Conservation (phyloP, 2,329 filamentous ascomycete species). For the Cytospora schulzeri region DNA sequence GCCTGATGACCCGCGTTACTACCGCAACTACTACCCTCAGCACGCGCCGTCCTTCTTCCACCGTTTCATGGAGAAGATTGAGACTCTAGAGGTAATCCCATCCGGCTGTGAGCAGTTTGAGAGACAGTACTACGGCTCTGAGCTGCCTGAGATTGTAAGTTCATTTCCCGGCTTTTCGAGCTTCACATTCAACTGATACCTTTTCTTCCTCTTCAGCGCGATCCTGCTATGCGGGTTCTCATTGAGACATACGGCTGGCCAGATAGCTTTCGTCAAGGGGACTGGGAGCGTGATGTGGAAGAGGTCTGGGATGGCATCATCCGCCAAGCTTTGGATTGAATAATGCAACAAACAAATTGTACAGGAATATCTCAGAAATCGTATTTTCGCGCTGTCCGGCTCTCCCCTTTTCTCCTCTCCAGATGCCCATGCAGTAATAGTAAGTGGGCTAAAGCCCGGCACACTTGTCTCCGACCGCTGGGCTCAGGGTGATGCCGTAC, state of each 20-base stretch:
- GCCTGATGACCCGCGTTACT: conserved; percentile 1
- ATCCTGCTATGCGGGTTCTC: neutral
- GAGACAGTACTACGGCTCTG: conserved; percentile 1
- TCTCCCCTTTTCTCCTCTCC: neutral
- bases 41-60: neutral
- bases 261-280: neutral
- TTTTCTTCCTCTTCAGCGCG: neutral
- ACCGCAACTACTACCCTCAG: conserved; percentile 1
- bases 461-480: too few relatives aligned
- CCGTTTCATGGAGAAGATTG: neutral
- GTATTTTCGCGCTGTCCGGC: neutral
- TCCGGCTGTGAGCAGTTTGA: conserved; percentile 4
- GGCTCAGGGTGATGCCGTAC: too few relatives aligned
- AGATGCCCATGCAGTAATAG: too few relatives aligned
- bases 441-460: too few relatives aligned
- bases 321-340: neutral
- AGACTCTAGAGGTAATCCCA: neutral
- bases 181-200: neutral
- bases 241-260: neutral
- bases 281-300: neutral
- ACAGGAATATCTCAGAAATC: neutral
- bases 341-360: neutral
- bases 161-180: neutral
- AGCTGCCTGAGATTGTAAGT: neutral
- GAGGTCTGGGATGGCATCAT: neutral